Base-by-base conservation (phyloP, 2,329 filamentous ascomycete genomes). In the Amphichorda felina region DNA sequence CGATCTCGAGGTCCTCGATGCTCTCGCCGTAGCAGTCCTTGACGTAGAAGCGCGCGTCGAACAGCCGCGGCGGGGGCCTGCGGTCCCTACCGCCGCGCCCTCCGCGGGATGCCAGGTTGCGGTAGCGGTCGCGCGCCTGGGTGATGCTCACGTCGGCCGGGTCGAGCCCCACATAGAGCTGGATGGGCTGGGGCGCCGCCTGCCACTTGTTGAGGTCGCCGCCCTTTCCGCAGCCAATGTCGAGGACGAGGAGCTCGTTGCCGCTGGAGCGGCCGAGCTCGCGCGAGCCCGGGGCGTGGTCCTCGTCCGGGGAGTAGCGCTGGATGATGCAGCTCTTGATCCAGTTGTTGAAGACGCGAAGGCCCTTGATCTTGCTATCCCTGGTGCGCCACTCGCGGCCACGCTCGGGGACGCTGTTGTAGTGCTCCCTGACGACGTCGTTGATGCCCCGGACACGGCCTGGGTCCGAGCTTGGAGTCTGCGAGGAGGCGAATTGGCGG, bases 301-400 rank as follows among this genome's bases (percentile, higher is more conserved):
- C 78, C 55, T 89, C 82, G 43, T 80, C 78, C 0, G 83, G 82
- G 4, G 85, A 86, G 61, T 95, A 96, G 55, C 94, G 95, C 54
- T 96, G 88, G 46, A 98, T 96, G 46, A 96, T 75, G 34, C 84
- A 89, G 53, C 86, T 94, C 68, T 98, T 98, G 61, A 98, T 75
- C 91, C 91, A 98, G 59, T 98, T 98, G 64, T 98, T 98, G 67
- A 94, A 91, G 45, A 82, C 85, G 36, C 91, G 77, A 36, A 98
- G 65, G 1, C 91, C 91, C 61, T 93, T 94, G 65, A 98, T 98
- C 50, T 84, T 82, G 57, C 84, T 94, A 50, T 94, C 87, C 6
- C 86, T 94, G 54, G 82, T 86, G 34, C 91, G 77, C 89, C 91
- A 98, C 50, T 95, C 87, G 36, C 89, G 77, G 10, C 91, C 91